Percentiles rank a stretch among this genome's conserved stretches.
phyloP scores from a whole-genome alignment of 345 rosid genomes.

The Hypericum androsaemum region DNA sequence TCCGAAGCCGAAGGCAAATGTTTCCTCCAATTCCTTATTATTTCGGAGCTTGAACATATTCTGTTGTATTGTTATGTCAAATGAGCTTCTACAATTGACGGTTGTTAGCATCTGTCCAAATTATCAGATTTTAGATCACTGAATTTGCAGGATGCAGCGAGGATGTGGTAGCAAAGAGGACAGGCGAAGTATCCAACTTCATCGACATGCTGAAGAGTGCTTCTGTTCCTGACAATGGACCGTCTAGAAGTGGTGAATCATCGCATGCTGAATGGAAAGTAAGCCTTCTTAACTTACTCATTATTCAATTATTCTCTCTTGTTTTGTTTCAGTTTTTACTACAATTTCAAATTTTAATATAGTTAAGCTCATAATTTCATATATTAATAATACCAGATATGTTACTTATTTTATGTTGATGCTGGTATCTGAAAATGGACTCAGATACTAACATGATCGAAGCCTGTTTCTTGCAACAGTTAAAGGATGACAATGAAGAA shows the following conservation, averaged over 20 bases:
- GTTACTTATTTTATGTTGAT: not conserved
- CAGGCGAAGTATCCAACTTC: constrained; percentile 44
- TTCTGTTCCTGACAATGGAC: constrained; percentile 34
- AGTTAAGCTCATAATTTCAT: not conserved
- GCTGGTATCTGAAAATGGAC: not conserved
- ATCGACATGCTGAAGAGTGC: constrained; percentile 88
- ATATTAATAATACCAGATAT: not conserved
- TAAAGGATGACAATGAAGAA: constrained; percentile 70
- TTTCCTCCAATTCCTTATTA: not conserved
- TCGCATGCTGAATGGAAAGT: constrained; percentile 80
- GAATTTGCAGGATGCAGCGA: constrained; percentile 40
- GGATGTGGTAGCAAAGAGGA: constrained; percentile 44
- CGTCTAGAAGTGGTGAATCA: constrained; percentile 26
- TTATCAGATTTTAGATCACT: constrained; percentile 8
- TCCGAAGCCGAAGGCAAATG: constrained; percentile 38
- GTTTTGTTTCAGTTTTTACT: too few species aligned
- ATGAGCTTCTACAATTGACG: constrained; percentile 1
- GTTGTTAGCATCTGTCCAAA: constrained; percentile 7
- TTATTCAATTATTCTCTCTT: too few species aligned
- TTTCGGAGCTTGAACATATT: constrained; percentile 1
- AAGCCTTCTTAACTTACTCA: constrained; percentile 14
- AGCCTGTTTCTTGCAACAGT: constrained; percentile 27
- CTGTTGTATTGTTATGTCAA: not conserved
- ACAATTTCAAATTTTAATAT: not conserved
- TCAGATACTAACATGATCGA: constrained; percentile 4